These are phyloP conservation scores for Citrullus mucosospermus DNA, from an alignment of 306 rosid genomes.

Conservation along the genomic window DNA sequence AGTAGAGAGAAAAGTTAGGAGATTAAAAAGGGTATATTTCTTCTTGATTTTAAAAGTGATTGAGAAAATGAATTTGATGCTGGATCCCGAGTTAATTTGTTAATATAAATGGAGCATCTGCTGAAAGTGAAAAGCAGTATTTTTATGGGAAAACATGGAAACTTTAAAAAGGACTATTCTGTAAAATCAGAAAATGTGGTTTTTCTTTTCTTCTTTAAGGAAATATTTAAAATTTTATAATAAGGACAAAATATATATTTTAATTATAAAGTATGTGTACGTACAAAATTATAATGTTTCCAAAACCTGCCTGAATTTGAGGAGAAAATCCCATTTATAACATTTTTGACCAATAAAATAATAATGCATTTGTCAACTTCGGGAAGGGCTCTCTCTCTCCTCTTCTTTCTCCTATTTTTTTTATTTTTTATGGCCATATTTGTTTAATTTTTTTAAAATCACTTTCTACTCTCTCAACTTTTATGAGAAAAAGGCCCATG, in stretches of 20 bases:
- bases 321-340: slow-evolving; percentile 3
- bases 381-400: background rate
- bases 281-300: slow-evolving; percentile 1
- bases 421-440: background rate
- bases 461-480: no score
- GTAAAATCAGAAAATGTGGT: background rate
- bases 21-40: no score
- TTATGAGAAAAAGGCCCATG: no score
- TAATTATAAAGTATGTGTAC: background rate
- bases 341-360: background rate
- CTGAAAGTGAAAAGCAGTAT: background rate
- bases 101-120: background rate
- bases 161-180: background rate
- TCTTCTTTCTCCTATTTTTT: no score
- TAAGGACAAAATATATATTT: background rate
- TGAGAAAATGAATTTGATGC: background rate
- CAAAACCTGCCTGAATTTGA: background rate
- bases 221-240: background rate
- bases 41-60: no score
- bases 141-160: background rate
- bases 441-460: no score
- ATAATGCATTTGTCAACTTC: background rate
- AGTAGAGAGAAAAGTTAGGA: no score
- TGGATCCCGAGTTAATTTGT: background rate
- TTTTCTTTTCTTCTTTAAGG: background rate